Evolutionary conservation across 306 rosid genomes (phyloP), one percentile per base, ranked within the genome.

Genomic region (Glycine tomentella): DNA sequence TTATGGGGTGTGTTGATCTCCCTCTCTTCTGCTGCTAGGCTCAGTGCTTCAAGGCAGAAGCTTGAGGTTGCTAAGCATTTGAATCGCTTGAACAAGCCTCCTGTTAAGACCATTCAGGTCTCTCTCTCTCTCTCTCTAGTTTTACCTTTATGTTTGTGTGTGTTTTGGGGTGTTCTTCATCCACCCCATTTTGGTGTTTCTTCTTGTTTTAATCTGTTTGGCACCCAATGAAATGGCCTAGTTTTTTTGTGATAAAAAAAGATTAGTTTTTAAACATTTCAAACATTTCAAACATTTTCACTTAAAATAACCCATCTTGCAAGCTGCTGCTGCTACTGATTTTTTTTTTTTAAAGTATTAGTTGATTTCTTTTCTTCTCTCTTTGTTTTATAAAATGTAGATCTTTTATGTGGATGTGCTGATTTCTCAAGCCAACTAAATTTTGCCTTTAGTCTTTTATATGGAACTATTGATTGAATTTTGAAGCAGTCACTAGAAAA

Each of bases 91-190:
- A 96, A 96, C 88, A 96, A 96, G 75, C 91, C 94, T 51, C 79
- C 98, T 80, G 86, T 90, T 5, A 90, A 93, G 74, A 89, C 87
- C 91, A 93, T 96, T 77, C 74, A 93, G 98, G 97, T 96, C n/a
- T 2, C 25, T 44, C 36, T 74, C 13, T 42, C 9, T 8, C 14
- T 56, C 2, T 67, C 5, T 40, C 1, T 36, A 36, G 4, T 36
- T 3, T 16, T 63, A 34, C 34, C 69, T 33, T 63, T 42, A 42
- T 42, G 5, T 6, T 6, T 48, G 40, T 11, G 6, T 51, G 36
- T 52, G 5, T 33, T 71, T 62, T n/a, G 31, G 38, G 48, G 2
- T 50, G 36, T 78, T 78, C 15, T 73, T 20, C 56, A 12, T 78
- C 49, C 36, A 5, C 79, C 82, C 5, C 66, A 4, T 76, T 71